Evolutionary conservation across 2,329 filamentous ascomycete genomes (phyloP).

Genomic region (Thyridium curvatum): DNA sequence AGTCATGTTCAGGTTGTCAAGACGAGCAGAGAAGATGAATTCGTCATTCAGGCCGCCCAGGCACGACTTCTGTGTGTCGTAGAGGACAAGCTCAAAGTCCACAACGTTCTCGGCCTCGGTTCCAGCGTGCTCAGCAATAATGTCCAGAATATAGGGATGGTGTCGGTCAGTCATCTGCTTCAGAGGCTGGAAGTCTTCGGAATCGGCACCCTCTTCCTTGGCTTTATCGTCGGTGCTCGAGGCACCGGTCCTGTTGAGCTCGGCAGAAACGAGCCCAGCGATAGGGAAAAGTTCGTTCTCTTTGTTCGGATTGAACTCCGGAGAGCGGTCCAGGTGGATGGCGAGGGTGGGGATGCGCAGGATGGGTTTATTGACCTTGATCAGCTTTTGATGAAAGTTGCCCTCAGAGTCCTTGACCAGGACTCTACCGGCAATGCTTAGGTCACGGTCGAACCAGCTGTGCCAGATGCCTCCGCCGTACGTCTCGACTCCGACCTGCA

Average conservation of each 20-base stretch:
- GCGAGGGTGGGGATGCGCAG: conserved; percentile 89
- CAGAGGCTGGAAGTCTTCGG: conserved; percentile 62
- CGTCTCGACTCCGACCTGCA: conserved; percentile 93
- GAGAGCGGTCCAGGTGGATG: conserved; percentile 83
- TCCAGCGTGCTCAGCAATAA: conserved; percentile 75
- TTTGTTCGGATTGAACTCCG: conserved; percentile 91
- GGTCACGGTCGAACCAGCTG: conserved; percentile 94
- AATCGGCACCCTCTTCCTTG: conserved; percentile 28
- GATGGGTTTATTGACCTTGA: conserved; percentile 87
- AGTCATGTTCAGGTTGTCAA: conserved; percentile 96
- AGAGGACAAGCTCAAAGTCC: conserved; percentile 96
- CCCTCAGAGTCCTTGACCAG: conserved; percentile 71
- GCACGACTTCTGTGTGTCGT: conserved; percentile 87
- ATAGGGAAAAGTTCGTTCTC: conserved; percentile 95
- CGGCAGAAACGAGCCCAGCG: conserved; percentile 76
- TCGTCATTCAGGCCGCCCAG: conserved; percentile 89
- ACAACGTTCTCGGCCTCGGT: conserved; percentile 66
- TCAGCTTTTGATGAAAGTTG: conserved; percentile 72
- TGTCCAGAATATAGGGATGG: conserved; percentile 78
- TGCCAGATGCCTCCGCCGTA: conserved; percentile 98
- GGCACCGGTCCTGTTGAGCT: conserved; percentile 71
- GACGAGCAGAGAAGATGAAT: conserved; percentile 89
- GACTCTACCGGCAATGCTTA: conserved; percentile 82
- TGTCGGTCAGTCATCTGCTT: conserved; percentile 76
- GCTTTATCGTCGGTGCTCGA: conserved; percentile 34